These are phyloP conservation scores for Lactarius pseudohatsudake DNA, from an alignment of 768 basidiomycete genomes.

Conservation along the genomic window DNA sequence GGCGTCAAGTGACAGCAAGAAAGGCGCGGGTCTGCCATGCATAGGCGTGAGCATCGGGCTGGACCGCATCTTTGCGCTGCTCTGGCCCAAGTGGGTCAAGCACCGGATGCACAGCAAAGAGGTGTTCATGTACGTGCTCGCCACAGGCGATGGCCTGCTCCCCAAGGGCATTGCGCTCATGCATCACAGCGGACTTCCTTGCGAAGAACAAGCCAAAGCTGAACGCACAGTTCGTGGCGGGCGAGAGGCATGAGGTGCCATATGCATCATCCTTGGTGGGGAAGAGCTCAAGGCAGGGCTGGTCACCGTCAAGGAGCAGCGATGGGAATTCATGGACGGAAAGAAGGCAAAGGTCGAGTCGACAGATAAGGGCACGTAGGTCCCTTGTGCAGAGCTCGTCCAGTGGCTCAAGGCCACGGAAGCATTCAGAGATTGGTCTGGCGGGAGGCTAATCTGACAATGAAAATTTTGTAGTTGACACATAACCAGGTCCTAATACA, in stretches of 20 bases:
- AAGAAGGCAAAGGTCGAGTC: conserved; percentile 60
- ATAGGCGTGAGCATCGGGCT: conserved; percentile 93
- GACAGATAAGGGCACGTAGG: conserved; percentile 50
- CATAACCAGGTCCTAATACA: conserved; percentile 11
- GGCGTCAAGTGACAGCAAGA: conserved; percentile 74
- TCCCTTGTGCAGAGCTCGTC: conserved; percentile 36
- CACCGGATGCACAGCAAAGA: conserved; percentile 80
- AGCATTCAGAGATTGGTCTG: conserved; percentile 36
- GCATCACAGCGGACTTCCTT: conserved; percentile 90
- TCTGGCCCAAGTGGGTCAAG: conserved; percentile 86
- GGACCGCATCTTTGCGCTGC: conserved; percentile 87
- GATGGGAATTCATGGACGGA: conserved; percentile 72
- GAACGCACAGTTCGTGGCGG: conserved; percentile 80
- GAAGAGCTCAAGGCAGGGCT: conserved; percentile 83
- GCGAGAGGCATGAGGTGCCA: conserved; percentile 89
- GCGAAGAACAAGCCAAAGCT: conserved; percentile 92
- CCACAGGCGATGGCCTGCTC: conserved; percentile 84
- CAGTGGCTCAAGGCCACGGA: conserved; percentile 37
- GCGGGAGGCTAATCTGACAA: conserved; percentile 35
- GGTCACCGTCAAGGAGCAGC: conserved; percentile 91
- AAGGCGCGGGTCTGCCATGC: conserved; percentile 71
- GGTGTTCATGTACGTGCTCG: conserved; percentile 92
- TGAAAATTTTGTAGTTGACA: conserved; percentile 18
- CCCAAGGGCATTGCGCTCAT: conserved; percentile 81
- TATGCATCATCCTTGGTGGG: conserved; percentile 91